Conservation (phyloP, 495 filamentous ascomycete genomes). For the Daldinia childiae region DNA sequence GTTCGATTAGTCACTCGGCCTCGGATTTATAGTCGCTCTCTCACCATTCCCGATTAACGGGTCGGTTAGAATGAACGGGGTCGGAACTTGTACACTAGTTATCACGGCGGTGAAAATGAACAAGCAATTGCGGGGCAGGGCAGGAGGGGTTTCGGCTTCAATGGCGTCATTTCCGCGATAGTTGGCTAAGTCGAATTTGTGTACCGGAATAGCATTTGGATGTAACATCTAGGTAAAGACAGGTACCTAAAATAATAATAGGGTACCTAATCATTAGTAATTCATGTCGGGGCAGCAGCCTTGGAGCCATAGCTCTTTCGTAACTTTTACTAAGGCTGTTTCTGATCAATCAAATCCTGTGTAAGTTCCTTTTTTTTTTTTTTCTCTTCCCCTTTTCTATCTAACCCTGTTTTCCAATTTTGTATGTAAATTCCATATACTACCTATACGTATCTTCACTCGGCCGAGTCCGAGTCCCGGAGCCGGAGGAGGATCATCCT, state of each 20-base stretch:
- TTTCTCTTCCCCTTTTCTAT: neutral
- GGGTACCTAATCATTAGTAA: no score
- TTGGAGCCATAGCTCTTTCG: constrained; percentile 4
- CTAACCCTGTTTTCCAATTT: neutral
- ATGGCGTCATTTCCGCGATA: constrained; percentile 32
- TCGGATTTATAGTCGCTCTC: neutral
- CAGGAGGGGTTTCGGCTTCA: constrained; percentile 29
- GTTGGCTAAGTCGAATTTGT: neutral
- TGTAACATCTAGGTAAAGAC: no score
- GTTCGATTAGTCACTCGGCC: neutral
- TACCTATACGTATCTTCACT: neutral
- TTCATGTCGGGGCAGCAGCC: neutral
- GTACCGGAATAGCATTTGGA: neutral
- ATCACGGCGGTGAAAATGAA: constrained; percentile 12
- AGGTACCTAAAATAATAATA: no score
- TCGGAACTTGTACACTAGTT: neutral
- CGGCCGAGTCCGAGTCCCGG: constrained; percentile 13
- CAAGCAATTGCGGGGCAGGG: constrained; percentile 11
- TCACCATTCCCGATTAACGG: neutral
- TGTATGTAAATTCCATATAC: no score
- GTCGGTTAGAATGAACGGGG: neutral
- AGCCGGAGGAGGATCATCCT: neutral
- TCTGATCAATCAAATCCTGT: neutral
- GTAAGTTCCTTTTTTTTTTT: neutral
- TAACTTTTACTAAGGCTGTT: neutral